These are phyloP conservation scores for Blastocystis sp. DNA, from an alignment of 352 stramenopile species.

Conservation along the genomic window DNA sequence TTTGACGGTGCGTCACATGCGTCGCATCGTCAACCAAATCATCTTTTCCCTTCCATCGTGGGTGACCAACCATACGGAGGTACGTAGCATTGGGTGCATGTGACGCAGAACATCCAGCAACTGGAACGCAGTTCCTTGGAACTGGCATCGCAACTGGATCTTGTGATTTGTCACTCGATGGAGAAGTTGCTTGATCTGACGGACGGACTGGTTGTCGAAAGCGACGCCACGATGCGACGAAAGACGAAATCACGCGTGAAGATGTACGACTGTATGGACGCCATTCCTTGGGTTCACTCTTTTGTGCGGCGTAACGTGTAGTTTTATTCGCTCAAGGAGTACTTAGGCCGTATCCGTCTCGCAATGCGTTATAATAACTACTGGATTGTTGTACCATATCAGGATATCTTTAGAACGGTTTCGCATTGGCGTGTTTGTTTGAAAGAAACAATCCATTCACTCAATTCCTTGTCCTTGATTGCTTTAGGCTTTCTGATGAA, in stretches of 20 bases:
- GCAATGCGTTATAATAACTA: conserved; percentile 50
- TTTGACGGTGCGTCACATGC: background rate
- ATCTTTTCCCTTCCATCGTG: background rate
- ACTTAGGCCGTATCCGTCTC: background rate
- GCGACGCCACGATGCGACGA: background rate
- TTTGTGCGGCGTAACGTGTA: background rate
- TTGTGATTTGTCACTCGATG: conserved; percentile 16
- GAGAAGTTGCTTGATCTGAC: conserved; percentile 9
- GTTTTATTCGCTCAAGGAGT: conserved; percentile 35
- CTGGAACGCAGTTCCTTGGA: background rate
- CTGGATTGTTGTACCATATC: conserved; percentile 46
- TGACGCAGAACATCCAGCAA: background rate
- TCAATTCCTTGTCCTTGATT: conserved; percentile 1
- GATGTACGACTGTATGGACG: background rate
- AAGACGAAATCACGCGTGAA: background rate
- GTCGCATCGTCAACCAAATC: background rate
- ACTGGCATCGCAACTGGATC: conserved; percentile 19
- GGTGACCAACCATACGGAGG: background rate
- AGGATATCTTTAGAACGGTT: conserved; percentile 37
- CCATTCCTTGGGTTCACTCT: background rate
- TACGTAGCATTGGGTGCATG: background rate
- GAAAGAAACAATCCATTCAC: background rate
- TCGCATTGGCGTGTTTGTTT: background rate
- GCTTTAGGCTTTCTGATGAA: conserved; percentile 43
- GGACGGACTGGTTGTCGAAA: background rate